Base-by-base conservation (phyloP, 768 basidiomycete genomes). In the Boletus rubropictus region DNA sequence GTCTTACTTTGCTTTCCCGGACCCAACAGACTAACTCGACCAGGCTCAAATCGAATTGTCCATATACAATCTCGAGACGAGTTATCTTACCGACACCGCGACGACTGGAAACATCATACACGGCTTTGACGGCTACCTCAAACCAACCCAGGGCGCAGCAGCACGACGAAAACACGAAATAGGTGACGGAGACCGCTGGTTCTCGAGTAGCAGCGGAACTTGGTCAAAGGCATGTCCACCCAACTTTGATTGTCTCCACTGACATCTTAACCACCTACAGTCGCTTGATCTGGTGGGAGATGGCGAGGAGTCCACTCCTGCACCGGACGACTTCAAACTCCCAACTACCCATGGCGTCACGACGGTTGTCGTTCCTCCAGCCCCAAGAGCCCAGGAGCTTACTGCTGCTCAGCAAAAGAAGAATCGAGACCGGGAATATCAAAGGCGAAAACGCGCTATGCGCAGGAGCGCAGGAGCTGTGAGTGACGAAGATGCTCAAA, bases 21-120 rank as follows among this genome's bases (percentile, higher is more conserved):
- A 18, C 15, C 39, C 29, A 10, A 3, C 11, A 1, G 1, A 15
- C 34, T 9, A 15, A 37, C 39, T 10, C 29, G 39, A 40, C 39
- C 50, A 91, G 89, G 86, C 86, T 18, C 77, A 83, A 56, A 72
- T 86, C 48, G 89, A 92, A 68, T 71, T 80, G 24, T 80, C 86
- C 57, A 86, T 92, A 55, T 86, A 86, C 68, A 82, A 79, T 51
- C 72, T 87, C 22, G 89, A 92, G 63, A 79, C 78, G 8, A 68
- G 75, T 4, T 92, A 91, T 64, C 71, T 92, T 29, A 78, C 80
- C 7, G 89, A 92, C 43, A 90, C 89, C 1, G 79, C 83, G 1
- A 82, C 80, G 56, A 87, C 89, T 15, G 89, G 89, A 25, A 91
- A 92, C 55, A 90, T 92, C 44, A 84, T 92, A 31, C 84, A 84